A percentile compares a stretch with the other conserved stretches of the same genome.
These are phyloP conservation scores for Skeletonema menzelii DNA, from an alignment of 108 stramenopile species.

Conservation along the genomic window DNA sequence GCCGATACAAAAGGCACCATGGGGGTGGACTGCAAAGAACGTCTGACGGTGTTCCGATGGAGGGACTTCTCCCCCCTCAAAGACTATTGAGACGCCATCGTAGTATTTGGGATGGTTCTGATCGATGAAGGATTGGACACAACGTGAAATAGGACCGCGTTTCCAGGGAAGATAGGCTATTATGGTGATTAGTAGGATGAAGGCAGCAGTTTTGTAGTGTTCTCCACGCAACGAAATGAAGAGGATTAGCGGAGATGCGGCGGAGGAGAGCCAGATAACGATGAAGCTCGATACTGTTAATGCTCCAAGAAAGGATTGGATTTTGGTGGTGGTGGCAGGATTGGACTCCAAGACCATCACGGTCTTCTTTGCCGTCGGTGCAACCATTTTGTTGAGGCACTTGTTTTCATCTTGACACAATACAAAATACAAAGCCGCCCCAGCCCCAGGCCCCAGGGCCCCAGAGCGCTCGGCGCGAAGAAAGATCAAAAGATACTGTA, in stretches of 20 bases:
- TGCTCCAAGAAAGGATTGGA: slow-evolving; percentile 20
- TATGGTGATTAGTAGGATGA: slow-evolving; percentile 33
- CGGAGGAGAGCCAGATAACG: slow-evolving; percentile 31
- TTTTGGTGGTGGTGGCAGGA: slow-evolving; percentile 7
- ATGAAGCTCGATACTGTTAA: slow-evolving; percentile 26
- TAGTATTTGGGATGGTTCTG: slow-evolving; percentile 33
- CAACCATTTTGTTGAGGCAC: no score
- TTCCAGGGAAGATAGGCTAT: slow-evolving; percentile 59
- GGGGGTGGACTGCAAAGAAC: slow-evolving; percentile 62
- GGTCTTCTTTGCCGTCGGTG: background rate
- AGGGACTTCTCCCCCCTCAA: slow-evolving; percentile 37
- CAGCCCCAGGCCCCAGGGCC: no score
- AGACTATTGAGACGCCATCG: slow-evolving; percentile 28
- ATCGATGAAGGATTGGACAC: slow-evolving; percentile 19
- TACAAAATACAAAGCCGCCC: no score
- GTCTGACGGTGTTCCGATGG: slow-evolving; percentile 26
- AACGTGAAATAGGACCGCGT: slow-evolving; percentile 14
- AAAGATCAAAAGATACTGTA: no score
- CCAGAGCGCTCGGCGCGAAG: no score
- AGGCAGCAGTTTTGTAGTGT: slow-evolving; percentile 4
- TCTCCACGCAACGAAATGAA: slow-evolving; percentile 8
- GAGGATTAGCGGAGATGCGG: slow-evolving; percentile 27
- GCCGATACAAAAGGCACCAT: slow-evolving; percentile 64
- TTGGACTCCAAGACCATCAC: slow-evolving; percentile 18
- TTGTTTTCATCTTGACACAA: no score